Percentiles rank a stretch among this genome's conserved stretches.
These are phyloP conservation scores for Cercospora citrullina DNA, from an alignment of 2,329 filamentous ascomycete genomes.

Conservation along the genomic window DNA sequence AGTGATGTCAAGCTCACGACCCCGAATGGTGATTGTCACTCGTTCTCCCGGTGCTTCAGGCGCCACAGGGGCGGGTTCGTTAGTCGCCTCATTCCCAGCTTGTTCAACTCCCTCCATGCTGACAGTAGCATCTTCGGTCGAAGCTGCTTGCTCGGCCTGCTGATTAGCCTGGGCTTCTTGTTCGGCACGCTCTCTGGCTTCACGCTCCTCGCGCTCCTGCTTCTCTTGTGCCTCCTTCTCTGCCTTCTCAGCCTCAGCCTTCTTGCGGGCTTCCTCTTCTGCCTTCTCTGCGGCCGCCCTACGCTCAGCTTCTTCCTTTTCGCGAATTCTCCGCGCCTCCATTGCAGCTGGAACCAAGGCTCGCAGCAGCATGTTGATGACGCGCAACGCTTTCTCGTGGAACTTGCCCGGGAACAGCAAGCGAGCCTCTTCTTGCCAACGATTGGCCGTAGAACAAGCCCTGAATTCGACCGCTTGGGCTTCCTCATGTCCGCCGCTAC, in stretches of 20 bases:
- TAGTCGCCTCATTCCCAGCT: slow-evolving; percentile 42
- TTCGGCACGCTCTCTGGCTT: slow-evolving; percentile 49
- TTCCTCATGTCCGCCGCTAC: slow-evolving; percentile 55
- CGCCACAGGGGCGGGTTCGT: slow-evolving; percentile 41
- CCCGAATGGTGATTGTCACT: slow-evolving; percentile 79
- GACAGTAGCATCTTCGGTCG: slow-evolving; percentile 43
- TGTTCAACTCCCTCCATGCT: slow-evolving; percentile 76
- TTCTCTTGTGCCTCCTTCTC: slow-evolving; percentile 55
- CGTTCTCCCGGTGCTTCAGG: slow-evolving; percentile 51
- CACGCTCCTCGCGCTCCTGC: slow-evolving; percentile 52
- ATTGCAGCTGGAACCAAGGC: slow-evolving; percentile 81
- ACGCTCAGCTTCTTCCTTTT: slow-evolving; percentile 66
- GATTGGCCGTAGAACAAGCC: slow-evolving; percentile 67
- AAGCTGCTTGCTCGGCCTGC: slow-evolving; percentile 32
- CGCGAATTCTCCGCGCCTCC: slow-evolving; percentile 72
- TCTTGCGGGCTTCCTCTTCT: slow-evolving; percentile 61
- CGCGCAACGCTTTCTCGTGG: slow-evolving; percentile 66
- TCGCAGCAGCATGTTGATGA: slow-evolving; percentile 69
- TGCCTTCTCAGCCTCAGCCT: slow-evolving; percentile 62
- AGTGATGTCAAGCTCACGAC: slow-evolving; percentile 88
- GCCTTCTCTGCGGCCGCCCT: slow-evolving; percentile 63
- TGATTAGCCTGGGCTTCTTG: slow-evolving; percentile 40
- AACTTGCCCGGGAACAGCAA: slow-evolving; percentile 71
- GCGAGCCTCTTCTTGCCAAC: slow-evolving; percentile 88
- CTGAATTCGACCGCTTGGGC: slow-evolving; percentile 75